Percentiles rank a stretch among this genome's conserved stretches.
These are phyloP conservation scores for Clausena lansium DNA, from an alignment of 345 rosid genomes.

Conservation along the genomic window DNA sequence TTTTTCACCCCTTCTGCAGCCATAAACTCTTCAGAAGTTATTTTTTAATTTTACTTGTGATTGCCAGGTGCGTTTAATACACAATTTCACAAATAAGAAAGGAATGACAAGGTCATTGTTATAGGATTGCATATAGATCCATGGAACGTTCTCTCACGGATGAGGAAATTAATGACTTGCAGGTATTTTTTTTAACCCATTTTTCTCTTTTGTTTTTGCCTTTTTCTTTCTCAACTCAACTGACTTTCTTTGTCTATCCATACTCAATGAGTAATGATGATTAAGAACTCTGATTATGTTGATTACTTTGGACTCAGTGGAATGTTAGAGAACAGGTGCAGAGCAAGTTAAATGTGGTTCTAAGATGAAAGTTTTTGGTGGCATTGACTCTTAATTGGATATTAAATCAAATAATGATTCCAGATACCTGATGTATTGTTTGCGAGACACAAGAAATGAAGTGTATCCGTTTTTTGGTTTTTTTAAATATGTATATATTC, in stretches of 20 bases:
- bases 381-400: neutral
- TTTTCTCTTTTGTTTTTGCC: neutral
- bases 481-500: too few relatives aligned
- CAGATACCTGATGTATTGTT: too few relatives aligned
- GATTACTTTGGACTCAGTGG: slow-evolving; percentile 44
- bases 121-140: slow-evolving; percentile 84
- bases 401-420: neutral
- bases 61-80: slow-evolving; percentile 69
- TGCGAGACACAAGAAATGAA: too few relatives aligned
- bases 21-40: neutral
- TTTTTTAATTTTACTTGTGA: neutral
- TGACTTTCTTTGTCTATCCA: neutral
- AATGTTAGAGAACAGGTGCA: slow-evolving; percentile 78
- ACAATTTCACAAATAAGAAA: slow-evolving; percentile 83
- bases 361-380: slow-evolving; percentile 44
- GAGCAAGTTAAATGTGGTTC: slow-evolving; percentile 68
- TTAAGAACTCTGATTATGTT: neutral
- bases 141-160: slow-evolving; percentile 94
- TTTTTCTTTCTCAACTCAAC: too few relatives aligned
- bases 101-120: slow-evolving; percentile 96
- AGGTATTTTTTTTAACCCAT: slow-evolving; percentile 38
- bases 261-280: neutral
- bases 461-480: too few relatives aligned
- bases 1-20: neutral
- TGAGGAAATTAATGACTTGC: slow-evolving; percentile 84